Percentiles rank a stretch among this genome's conserved stretches.
Conservation (phyloP, 176 grass and related monocot genomes). For the Musa beccarii region DNA sequence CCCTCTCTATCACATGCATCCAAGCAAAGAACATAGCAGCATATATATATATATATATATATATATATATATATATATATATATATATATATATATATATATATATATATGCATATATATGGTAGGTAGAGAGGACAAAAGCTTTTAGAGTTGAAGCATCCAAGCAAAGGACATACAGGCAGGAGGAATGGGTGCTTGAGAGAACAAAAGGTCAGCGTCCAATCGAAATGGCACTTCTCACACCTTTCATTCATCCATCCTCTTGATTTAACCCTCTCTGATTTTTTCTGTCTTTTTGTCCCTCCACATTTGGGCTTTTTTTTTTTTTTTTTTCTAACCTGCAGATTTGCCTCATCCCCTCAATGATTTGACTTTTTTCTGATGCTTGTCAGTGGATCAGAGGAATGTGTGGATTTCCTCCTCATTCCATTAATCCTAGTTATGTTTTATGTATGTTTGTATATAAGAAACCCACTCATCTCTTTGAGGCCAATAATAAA, state of each 20-base stretch:
- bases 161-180: neutral
- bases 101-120: too few species aligned
- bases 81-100: too few species aligned
- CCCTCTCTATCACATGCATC: neutral
- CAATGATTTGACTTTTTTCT: neutral
- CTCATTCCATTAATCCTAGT: neutral
- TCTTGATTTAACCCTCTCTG: too few species aligned
- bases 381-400: neutral
- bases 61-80: too few species aligned
- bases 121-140: slow-evolving; percentile 1
- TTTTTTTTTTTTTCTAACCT: neutral
- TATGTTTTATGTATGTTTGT: too few species aligned
- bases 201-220: neutral
- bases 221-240: neutral
- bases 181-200: too few species aligned
- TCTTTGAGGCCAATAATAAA: too few species aligned
- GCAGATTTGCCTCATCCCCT: neutral
- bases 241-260: too few species aligned
- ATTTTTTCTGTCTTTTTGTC: neutral
- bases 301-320: too few species aligned
- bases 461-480: neutral
- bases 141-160: neutral
- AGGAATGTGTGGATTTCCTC: neutral
- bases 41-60: neutral
- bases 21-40: neutral